Conservation (phyloP, 352 stramenopile genomes). For the Elongisporangium undulatum region DNA sequence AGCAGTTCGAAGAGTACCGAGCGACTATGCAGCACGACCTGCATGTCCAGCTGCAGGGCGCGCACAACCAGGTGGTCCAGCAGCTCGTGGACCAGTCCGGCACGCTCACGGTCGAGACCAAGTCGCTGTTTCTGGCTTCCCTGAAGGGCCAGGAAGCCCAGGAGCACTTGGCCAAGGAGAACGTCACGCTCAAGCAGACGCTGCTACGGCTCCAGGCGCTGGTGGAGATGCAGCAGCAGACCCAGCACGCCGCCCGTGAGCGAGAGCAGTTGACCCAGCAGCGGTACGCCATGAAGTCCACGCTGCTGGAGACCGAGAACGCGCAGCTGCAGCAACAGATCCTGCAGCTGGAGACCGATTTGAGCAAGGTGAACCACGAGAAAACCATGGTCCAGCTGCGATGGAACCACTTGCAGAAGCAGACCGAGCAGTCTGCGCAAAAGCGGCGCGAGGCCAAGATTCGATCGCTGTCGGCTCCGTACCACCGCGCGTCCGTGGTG, state of each 20-base stretch:
- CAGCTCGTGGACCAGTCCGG: slow-evolving; percentile 61
- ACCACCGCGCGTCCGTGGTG: slow-evolving; percentile 10
- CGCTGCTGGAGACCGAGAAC: slow-evolving; percentile 37
- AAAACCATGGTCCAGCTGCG: slow-evolving; percentile 42
- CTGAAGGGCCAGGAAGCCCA: slow-evolving; percentile 36
- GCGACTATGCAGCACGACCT: slow-evolving; percentile 57
- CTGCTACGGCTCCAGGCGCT: slow-evolving; percentile 64
- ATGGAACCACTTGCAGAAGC: slow-evolving; percentile 34
- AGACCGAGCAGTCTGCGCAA: slow-evolving; percentile 31
- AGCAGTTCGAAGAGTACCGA: slow-evolving; percentile 64
- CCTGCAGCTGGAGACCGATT: slow-evolving; percentile 39
- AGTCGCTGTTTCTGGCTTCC: slow-evolving; percentile 37
- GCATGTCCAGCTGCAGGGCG: slow-evolving; percentile 42
- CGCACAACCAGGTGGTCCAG: slow-evolving; percentile 47
- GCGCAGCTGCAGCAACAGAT: slow-evolving; percentile 42
- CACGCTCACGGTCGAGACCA: slow-evolving; percentile 43
- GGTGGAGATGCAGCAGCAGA: slow-evolving; percentile 56
- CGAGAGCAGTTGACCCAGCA: slow-evolving; percentile 31
- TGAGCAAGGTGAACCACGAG: slow-evolving; percentile 42
- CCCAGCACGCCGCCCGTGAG: slow-evolving; percentile 25
- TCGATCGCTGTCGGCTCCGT: slow-evolving; percentile 36
- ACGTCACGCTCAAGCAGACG: slow-evolving; percentile 59
- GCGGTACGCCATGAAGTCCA: slow-evolving; percentile 26
- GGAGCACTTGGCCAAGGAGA: slow-evolving; percentile 52
- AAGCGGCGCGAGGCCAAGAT: slow-evolving; percentile 44